Percentiles rank a stretch among this genome's conserved stretches.
phyloP scores from a whole-genome alignment of 2,329 filamentous ascomycete species.

The Cordyceps cicadae region DNA sequence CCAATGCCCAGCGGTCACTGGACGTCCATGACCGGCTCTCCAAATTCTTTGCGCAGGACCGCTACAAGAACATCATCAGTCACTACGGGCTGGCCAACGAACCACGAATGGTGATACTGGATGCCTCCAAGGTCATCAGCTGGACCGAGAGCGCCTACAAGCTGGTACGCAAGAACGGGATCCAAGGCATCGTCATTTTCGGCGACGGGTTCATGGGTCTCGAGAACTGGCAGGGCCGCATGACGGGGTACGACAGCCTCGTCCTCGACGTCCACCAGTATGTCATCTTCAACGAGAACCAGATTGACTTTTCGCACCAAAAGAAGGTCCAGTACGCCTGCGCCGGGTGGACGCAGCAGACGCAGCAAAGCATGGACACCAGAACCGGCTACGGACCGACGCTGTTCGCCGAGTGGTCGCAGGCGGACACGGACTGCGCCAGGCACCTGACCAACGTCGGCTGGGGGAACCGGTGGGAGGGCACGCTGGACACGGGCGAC shows the following conservation, averaged over 20 bases:
- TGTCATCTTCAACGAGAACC: slow-evolving; percentile 89
- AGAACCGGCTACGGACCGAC: slow-evolving; percentile 82
- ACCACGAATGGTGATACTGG: slow-evolving; percentile 73
- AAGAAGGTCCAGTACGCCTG: slow-evolving; percentile 85
- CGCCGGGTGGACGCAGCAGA: slow-evolving; percentile 75
- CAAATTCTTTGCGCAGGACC: slow-evolving; percentile 84
- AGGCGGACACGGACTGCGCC: slow-evolving; percentile 94
- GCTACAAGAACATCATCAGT: slow-evolving; percentile 84
- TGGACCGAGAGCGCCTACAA: slow-evolving; percentile 73
- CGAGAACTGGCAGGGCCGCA: slow-evolving; percentile 78
- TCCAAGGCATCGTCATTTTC: slow-evolving; percentile 67
- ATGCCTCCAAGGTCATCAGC: slow-evolving; percentile 55
- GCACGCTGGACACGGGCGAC: slow-evolving; percentile 67
- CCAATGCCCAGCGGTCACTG: slow-evolving; percentile 73
- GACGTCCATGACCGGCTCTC: slow-evolving; percentile 82
- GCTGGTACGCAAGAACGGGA: slow-evolving; percentile 67
- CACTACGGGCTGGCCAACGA: slow-evolving; percentile 96
- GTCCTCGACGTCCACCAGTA: slow-evolving; percentile 98
- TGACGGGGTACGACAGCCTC: slow-evolving; percentile 62
- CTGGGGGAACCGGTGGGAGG: slow-evolving; percentile 84
- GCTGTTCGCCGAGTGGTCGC: slow-evolving; percentile 92
- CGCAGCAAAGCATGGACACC: slow-evolving; percentile 61
- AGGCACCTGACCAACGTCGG: slow-evolving; percentile 81
- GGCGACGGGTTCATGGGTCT: slow-evolving; percentile 94
- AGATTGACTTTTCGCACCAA: slow-evolving; percentile 73